Evolutionary conservation across 495 filamentous ascomycete genomes (phyloP).

Genomic region (Hypomontagnella submonticulosa): DNA sequence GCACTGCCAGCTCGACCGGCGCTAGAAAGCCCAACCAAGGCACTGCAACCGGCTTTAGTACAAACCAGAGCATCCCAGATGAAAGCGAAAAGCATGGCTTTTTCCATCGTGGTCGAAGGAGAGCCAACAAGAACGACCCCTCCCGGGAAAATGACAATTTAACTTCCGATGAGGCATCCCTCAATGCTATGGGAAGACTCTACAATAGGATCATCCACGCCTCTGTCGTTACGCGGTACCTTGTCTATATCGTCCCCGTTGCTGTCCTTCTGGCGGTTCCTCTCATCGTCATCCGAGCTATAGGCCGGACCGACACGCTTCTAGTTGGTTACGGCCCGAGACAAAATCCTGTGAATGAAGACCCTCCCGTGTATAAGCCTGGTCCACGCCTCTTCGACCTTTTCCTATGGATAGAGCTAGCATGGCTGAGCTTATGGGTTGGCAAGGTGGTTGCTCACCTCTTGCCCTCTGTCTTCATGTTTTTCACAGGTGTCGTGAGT

Average conservation of each 20-base stretch:
- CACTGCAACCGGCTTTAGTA: conserved; percentile 43
- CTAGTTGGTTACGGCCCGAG: conserved; percentile 48
- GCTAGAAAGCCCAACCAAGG: conserved; percentile 59
- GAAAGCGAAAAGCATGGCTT: conserved; percentile 60
- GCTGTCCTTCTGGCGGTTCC: conserved; percentile 80
- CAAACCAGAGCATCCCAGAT: conserved; percentile 39
- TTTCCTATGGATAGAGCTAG: conserved; percentile 90
- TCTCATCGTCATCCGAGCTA: conserved; percentile 76
- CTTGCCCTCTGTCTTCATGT: conserved; percentile 85
- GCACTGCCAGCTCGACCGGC: conserved; percentile 61
- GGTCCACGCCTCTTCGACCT: conserved; percentile 77
- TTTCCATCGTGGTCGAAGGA: conserved; percentile 70
- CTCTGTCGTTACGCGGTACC: conserved; percentile 85
- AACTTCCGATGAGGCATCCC: conserved; percentile 61
- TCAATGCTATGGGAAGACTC: conserved; percentile 86
- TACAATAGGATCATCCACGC: conserved; percentile 88
- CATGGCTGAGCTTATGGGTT: conserved; percentile 90
- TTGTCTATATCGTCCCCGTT: conserved; percentile 87
- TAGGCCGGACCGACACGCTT: conserved; percentile 52
- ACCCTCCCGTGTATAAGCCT: conserved; percentile 66
- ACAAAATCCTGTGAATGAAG: conserved; percentile 13
- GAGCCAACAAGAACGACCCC: conserved; percentile 56
- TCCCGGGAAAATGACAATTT: conserved; percentile 67
- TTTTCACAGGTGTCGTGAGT: conserved; percentile 88
- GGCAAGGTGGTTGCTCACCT: conserved; percentile 83